Evolutionary conservation across 2,329 filamentous ascomycete genomes (phyloP).

Genomic region (Pseudopyricularia cyperi): DNA sequence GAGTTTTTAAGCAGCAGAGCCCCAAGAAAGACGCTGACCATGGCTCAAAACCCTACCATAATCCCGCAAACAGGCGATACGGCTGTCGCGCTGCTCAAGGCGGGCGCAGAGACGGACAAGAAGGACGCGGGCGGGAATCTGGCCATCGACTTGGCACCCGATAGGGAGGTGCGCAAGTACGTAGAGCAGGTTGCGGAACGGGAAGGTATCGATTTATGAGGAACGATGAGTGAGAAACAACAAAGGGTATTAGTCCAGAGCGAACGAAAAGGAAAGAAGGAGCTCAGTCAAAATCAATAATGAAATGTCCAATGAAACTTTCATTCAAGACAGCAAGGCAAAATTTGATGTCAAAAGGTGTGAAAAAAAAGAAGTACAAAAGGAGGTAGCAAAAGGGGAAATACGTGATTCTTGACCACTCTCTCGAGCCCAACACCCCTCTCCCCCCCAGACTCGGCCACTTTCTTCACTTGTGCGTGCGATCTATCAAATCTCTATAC

Average conservation of each 20-base stretch:
- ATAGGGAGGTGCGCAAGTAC: conserved; percentile 67
- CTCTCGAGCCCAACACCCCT: background rate
- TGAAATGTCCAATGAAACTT: background rate
- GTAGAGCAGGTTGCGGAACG: conserved; percentile 67
- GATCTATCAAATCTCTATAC: conserved; percentile 84
- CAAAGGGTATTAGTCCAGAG: background rate
- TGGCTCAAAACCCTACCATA: background rate
- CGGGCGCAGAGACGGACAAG: conserved; percentile 71
- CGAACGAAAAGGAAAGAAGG: background rate
- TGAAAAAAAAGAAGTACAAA: background rate
- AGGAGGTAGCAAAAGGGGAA: background rate
- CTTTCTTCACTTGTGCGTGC: conserved; percentile 46
- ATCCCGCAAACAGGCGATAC: conserved; percentile 51
- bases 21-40: background rate
- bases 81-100: conserved; percentile 69
- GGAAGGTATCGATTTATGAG: conserved; percentile 60
- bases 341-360: background rate
- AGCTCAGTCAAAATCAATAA: conserved; percentile 1
- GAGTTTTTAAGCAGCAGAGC: too few species aligned
- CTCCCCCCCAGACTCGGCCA: background rate
- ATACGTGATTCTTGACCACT: conserved; percentile 1
- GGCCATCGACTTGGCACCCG: conserved; percentile 73
- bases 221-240: background rate
- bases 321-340: background rate
- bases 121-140: conserved; percentile 57